These are phyloP conservation scores for Citrus mangshanensis DNA, from an alignment of 345 rosid genomes.

Conservation along the genomic window DNA sequence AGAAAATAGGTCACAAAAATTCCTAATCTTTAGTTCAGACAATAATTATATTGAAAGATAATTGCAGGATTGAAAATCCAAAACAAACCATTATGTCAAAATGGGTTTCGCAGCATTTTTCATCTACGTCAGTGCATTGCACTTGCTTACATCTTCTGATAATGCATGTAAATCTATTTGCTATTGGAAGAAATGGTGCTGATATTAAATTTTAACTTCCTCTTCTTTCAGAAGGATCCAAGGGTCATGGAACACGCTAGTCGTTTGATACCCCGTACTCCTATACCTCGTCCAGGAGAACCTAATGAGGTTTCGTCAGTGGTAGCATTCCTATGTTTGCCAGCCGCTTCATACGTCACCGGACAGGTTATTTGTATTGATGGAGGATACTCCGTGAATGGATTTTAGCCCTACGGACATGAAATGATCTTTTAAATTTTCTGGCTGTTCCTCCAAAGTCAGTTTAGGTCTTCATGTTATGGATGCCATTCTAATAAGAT, in stretches of 20 bases:
- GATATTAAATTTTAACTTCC: neutral
- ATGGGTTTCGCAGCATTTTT: neutral
- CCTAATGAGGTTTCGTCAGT: constrained; percentile 34
- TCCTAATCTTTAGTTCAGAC: no score
- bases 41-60: neutral
- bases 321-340: constrained; percentile 33
- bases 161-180: no score
- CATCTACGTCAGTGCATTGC: neutral
- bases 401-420: neutral
- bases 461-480: neutral
- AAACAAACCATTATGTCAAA: neutral
- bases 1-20: neutral
- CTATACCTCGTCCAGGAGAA: constrained; percentile 36
- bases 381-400: constrained; percentile 1
- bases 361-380: constrained; percentile 45
- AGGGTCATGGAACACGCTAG: neutral
- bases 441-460: neutral
- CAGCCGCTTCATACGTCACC: constrained; percentile 47
- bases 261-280: constrained; percentile 15
- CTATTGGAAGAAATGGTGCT: neutral
- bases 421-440: no score
- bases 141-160: neutral
- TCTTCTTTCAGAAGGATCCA: neutral
- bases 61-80: neutral
- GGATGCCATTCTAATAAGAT: neutral